Percentiles rank a stretch among this genome's conserved stretches.
These are phyloP conservation scores for Gossypium davidsonii DNA, from an alignment of 441 rosid genomes.

Conservation along the genomic window DNA sequence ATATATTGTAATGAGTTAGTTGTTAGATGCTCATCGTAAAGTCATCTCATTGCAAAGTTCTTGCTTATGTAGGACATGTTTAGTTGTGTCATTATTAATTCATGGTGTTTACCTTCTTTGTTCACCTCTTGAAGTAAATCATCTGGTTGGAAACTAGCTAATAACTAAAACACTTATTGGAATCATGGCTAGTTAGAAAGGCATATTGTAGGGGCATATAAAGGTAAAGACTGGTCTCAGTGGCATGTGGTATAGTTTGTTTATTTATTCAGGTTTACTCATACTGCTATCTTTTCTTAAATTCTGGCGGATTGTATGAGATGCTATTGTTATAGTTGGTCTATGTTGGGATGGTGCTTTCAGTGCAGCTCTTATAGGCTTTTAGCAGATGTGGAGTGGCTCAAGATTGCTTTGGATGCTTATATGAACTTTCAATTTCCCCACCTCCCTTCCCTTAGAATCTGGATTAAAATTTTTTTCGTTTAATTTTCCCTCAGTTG, in stretches of 20 bases:
- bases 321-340: neutral
- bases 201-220: neutral
- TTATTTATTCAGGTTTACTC: neutral
- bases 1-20: neutral
- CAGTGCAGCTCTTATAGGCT: neutral
- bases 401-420: neutral
- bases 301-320: neutral
- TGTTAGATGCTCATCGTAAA: constrained; percentile 3
- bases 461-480: neutral
- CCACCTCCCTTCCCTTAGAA: neutral
- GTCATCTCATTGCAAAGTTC: neutral
- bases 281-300: neutral
- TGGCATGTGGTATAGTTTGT: constrained; percentile 2
- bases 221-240: neutral
- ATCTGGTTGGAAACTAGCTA: neutral
- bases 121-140: neutral
- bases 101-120: neutral
- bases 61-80: neutral
- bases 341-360: neutral
- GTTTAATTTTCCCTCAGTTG: neutral
- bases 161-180: neutral
- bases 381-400: neutral
- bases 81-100: neutral
- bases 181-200: neutral
- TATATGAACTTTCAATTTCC: neutral